A percentile compares a stretch with the other conserved stretches of the same genome.
Evolutionary conservation across 305 asterid species (phyloP).

Genomic region (Rubia peregrina): DNA sequence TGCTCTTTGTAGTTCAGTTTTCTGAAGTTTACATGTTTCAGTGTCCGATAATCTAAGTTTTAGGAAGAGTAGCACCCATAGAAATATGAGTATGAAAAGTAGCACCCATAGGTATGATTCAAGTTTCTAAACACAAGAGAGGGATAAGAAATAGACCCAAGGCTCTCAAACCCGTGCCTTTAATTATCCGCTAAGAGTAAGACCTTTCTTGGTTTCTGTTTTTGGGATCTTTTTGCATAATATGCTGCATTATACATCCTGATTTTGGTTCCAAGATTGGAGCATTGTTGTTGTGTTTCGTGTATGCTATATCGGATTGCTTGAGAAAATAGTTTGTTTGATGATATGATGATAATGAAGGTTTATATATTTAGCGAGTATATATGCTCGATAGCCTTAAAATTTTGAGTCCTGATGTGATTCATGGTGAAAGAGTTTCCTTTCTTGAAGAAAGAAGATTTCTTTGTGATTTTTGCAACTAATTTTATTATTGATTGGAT

Average conservation of each 20-base stretch:
- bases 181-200: conserved; percentile 82
- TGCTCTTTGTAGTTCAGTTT: too few relatives aligned
- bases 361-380: too few relatives aligned
- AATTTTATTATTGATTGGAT: background rate
- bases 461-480: too few relatives aligned
- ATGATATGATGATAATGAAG: too few relatives aligned
- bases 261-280: background rate
- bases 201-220: conserved; percentile 19
- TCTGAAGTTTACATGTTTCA: too few relatives aligned
- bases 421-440: too few relatives aligned
- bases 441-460: too few relatives aligned
- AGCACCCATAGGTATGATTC: conserved; percentile 25
- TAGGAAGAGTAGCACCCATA: too few relatives aligned
- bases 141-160: conserved; percentile 88
- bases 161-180: conserved; percentile 90
- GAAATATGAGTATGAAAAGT: too few relatives aligned
- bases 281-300: background rate
- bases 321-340: background rate
- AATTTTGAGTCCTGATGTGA: too few relatives aligned
- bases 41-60: too few relatives aligned
- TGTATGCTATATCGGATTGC: background rate
- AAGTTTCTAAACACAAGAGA: conserved; percentile 69
- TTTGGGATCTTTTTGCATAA: background rate
- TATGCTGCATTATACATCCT: background rate
- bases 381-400: too few relatives aligned